Percentiles rank a stretch among this genome's conserved stretches.
phyloP scores from a whole-genome alignment of 2,329 filamentous ascomycete species.

The Colletotrichum sp. region DNA sequence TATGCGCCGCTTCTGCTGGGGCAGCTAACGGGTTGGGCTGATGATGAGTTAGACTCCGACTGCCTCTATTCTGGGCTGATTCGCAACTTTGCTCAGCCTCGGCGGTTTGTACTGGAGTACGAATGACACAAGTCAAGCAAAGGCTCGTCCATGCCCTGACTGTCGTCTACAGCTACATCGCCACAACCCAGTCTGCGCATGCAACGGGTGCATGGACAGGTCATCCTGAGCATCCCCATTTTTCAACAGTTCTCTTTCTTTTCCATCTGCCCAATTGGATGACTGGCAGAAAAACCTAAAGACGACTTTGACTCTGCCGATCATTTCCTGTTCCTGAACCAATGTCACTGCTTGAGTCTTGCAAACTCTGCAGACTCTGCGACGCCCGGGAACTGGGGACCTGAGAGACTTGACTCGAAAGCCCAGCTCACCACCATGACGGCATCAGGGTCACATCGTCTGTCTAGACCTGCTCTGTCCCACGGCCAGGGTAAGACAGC shows the following conservation, averaged over 20 bases:
- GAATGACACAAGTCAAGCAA: background rate
- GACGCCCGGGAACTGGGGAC: background rate
- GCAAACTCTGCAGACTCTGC: background rate
- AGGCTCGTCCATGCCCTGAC: background rate
- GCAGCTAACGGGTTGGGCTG: background rate
- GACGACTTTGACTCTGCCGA: background rate
- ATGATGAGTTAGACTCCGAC: background rate
- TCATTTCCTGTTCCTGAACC: slow-evolving; percentile 13
- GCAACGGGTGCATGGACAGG: background rate
- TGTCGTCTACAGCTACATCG: background rate
- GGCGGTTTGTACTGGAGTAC: background rate
- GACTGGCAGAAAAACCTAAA: background rate
- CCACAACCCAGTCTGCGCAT: background rate
- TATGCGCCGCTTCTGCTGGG: background rate
- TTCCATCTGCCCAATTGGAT: background rate
- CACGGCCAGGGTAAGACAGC: background rate
- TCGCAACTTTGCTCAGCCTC: background rate
- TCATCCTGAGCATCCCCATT: background rate
- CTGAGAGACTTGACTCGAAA: background rate
- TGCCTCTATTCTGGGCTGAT: background rate
- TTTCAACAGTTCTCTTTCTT: background rate
- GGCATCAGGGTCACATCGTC: background rate
- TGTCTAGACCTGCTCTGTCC: background rate
- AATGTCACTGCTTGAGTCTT: background rate
- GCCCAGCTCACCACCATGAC: background rate